A percentile compares a stretch with the other conserved stretches of the same genome.
These are phyloP conservation scores for Chrysopogon serrulatus DNA, from an alignment of 176 grass and related monocot genomes.

Conservation along the genomic window DNA sequence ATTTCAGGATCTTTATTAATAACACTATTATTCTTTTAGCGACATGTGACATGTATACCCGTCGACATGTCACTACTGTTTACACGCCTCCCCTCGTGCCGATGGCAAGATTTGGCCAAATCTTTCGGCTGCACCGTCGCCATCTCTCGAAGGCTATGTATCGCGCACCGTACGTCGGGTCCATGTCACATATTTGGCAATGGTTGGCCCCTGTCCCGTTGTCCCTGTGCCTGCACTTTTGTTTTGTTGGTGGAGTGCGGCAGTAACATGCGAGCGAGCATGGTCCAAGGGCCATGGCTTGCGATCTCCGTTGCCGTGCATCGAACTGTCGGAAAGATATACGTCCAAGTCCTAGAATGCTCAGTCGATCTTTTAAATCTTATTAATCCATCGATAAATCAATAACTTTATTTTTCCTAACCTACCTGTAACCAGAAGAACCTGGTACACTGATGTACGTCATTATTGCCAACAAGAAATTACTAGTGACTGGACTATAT, in stretches of 20 bases:
- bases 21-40: not conserved
- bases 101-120: constrained; percentile 13
- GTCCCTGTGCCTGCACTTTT: not conserved
- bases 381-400: too few relatives aligned
- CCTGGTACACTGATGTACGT: too few relatives aligned
- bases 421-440: too few relatives aligned
- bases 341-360: too few relatives aligned
- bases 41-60: not conserved
- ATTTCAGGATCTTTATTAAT: too few relatives aligned
- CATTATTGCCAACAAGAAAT: too few relatives aligned
- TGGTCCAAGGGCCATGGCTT: too few relatives aligned
- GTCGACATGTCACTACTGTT: not conserved
- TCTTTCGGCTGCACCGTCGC: constrained; percentile 27
- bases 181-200: constrained; percentile 18
- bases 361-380: not conserved
- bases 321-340: not conserved
- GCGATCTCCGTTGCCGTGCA: not conserved
- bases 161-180: not conserved
- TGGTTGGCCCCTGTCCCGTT: constrained; percentile 8
- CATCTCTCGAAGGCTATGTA: constrained; percentile 2
- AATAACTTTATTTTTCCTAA: too few relatives aligned
- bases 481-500: too few relatives aligned
- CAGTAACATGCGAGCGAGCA: not conserved
- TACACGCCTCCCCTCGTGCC: not conserved
- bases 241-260: not conserved